Conservation (phyloP, 148 eudicot species). For the Chenopodium quinoa region DNA sequence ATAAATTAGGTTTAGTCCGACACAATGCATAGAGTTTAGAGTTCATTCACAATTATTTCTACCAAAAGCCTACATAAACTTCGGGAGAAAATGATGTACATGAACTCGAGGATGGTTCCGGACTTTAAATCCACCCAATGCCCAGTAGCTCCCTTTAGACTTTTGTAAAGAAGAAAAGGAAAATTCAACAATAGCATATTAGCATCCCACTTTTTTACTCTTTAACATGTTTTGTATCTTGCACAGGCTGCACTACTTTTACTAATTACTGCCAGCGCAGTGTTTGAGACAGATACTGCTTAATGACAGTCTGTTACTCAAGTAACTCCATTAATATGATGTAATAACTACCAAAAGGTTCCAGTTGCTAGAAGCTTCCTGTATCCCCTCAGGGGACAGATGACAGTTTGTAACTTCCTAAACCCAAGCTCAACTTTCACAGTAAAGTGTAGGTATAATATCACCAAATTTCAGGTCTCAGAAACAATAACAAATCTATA, state of each 20-base stretch:
- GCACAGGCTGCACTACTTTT: background rate
- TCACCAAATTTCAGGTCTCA: background rate
- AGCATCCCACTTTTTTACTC: background rate
- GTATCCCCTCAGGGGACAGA: background rate
- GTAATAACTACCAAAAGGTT: background rate
- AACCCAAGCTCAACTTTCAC: background rate
- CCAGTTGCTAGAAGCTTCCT: background rate
- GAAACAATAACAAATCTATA: background rate
- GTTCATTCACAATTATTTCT: no score
- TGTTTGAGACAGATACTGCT: background rate
- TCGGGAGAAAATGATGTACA: no score
- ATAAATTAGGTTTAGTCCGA: no score
- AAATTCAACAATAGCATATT: background rate
- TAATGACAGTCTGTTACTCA: background rate
- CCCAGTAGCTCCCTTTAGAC: background rate
- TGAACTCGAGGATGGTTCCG: background rate
- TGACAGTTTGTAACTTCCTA: background rate
- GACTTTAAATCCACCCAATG: background rate
- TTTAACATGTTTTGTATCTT: background rate
- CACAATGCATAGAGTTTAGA: no score
- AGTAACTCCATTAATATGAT: conserved; percentile 5
- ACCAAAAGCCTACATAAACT: no score
- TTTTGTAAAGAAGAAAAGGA: background rate
- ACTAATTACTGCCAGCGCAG: background rate
- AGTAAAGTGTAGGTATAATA: background rate